Evolutionary conservation across 2,329 filamentous ascomycete genomes (phyloP).

Genomic region (Thermothelomyces thermophilus): DNA sequence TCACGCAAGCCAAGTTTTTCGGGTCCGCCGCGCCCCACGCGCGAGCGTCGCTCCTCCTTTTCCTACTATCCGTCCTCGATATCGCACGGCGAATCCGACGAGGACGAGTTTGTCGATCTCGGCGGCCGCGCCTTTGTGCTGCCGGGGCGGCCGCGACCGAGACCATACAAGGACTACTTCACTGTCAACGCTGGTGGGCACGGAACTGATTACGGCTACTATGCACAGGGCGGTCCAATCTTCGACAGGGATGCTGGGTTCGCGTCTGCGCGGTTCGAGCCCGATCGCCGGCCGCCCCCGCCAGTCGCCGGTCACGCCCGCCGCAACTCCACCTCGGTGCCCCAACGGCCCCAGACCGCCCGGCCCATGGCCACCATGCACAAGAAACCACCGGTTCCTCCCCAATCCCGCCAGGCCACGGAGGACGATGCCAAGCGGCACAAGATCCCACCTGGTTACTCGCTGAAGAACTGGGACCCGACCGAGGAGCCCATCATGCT

Average conservation of each 20-base stretch:
- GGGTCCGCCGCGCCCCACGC: constrained; percentile 40
- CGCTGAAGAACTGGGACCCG: constrained; percentile 97
- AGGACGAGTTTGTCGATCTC: constrained; percentile 54
- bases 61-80: constrained; percentile 54
- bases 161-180: constrained; percentile 34
- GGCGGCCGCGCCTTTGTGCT: constrained; percentile 48
- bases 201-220: constrained; percentile 54
- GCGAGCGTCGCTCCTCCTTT: constrained; percentile 51
- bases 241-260: constrained; percentile 36
- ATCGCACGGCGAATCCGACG: constrained; percentile 56
- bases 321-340: constrained; percentile 43
- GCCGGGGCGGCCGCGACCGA: constrained; percentile 44
- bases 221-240: constrained; percentile 43
- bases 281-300: constrained; percentile 32
- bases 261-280: constrained; percentile 39
- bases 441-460: constrained; percentile 82
- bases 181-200: constrained; percentile 45
- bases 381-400: constrained; percentile 32
- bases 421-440: constrained; percentile 56
- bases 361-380: constrained; percentile 35
- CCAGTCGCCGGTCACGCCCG: constrained; percentile 36
- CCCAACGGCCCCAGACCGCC: constrained; percentile 47
- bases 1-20: constrained; percentile 44
- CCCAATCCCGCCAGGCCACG: constrained; percentile 44
- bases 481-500: constrained; percentile 89